Conservation (phyloP, 75 land plant genomes). For the Sequoiadendron giganteum region DNA sequence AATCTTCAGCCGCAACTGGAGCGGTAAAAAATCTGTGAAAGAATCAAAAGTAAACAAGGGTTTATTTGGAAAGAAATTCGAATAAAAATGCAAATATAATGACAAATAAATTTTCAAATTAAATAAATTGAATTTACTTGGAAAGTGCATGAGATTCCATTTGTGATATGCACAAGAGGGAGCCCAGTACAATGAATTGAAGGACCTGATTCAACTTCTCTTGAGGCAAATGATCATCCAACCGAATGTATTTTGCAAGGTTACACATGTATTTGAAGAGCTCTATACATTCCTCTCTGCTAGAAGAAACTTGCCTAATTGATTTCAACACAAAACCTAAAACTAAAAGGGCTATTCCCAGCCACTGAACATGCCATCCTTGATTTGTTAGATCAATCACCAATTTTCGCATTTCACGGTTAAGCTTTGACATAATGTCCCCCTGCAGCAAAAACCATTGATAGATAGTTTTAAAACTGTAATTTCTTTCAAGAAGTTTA, state of each 20-base stretch:
- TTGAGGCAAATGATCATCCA: not conserved
- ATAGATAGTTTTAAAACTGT: too few species aligned
- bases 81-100: too few species aligned
- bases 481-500: not conserved
- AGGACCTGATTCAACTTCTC: not conserved
- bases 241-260: not conserved
- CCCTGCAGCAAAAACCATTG: not conserved
- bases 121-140: not conserved
- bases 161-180: not conserved
- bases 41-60: not conserved
- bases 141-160: not conserved
- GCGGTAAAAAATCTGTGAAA: not conserved
- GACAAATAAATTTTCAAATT: too few species aligned
- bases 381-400: not conserved
- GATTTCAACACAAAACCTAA: not conserved
- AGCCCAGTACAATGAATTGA: not conserved
- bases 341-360: not conserved
- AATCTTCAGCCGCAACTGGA: not conserved
- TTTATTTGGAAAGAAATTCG: too few species aligned
- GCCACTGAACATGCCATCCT: not conserved
- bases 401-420: not conserved
- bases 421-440: not conserved
- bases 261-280: not conserved
- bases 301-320: not conserved
- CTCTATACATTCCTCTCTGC: not conserved